Conservation (phyloP, 129 eudicot genomes). For the Saposhnikovia divaricata region DNA sequence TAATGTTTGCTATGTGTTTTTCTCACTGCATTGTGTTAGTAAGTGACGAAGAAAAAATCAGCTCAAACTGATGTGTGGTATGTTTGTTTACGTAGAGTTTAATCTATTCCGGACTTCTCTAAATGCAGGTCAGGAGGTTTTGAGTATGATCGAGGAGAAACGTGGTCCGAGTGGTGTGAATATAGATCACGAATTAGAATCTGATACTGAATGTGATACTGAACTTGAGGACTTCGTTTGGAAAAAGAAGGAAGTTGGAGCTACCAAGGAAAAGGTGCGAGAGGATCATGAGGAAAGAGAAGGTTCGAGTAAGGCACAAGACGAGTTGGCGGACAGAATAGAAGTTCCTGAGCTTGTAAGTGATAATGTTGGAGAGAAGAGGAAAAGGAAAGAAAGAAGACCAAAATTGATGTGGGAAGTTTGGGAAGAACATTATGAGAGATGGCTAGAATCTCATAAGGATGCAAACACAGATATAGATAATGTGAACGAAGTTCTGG, state of each 20-base stretch:
- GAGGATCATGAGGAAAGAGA: neutral
- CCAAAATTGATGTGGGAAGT: conserved; percentile 66
- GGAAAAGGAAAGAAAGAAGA: conserved; percentile 24
- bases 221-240: neutral
- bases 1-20: too few relatives aligned
- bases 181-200: conserved; percentile 12
- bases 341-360: conserved; percentile 5
- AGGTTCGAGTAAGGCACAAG: conserved; percentile 10
- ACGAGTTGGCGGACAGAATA: neutral
- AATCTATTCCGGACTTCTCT: neutral
- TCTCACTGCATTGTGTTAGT: neutral
- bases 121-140: conserved; percentile 14
- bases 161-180: conserved; percentile 4
- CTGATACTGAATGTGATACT: neutral
- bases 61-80: too few relatives aligned
- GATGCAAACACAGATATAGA: conserved; percentile 33
- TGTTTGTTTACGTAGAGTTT: neutral
- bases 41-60: too few relatives aligned
- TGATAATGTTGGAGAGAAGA: conserved; percentile 15
- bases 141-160: neutral
- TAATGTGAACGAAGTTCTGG: conserved; percentile 40
- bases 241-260: too few relatives aligned
- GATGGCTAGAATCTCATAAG: conserved; percentile 58
- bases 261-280: too few relatives aligned
- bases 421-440: conserved; percentile 61